Conservation (phyloP, 1,139 yeast species). For the Kodamaea derodonti region DNA sequence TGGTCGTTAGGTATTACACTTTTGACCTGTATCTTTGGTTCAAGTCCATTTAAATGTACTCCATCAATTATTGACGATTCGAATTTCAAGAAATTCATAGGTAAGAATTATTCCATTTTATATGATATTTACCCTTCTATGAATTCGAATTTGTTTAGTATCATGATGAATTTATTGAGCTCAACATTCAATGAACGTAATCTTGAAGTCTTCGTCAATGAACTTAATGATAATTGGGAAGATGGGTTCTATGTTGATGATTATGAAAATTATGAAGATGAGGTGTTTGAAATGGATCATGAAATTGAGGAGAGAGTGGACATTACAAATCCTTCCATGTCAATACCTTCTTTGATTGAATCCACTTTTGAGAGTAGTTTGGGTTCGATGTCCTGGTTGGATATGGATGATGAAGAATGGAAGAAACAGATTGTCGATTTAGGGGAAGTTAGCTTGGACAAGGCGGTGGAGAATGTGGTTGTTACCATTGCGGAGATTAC, state of each 20-base stretch:
- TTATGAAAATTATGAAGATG: slow-evolving; percentile 14
- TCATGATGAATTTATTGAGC: slow-evolving; percentile 31
- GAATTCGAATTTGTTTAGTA: slow-evolving; percentile 32
- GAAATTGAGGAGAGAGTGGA: slow-evolving; percentile 8
- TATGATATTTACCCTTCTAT: slow-evolving; percentile 43
- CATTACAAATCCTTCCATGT: slow-evolving; percentile 6
- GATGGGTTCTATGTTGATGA: slow-evolving; percentile 38
- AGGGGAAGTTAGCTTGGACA: background rate
- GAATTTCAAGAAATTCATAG: slow-evolving; percentile 37
- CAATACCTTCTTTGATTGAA: slow-evolving; percentile 6
- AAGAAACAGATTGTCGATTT: slow-evolving; percentile 8
- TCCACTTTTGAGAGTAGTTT: slow-evolving; percentile 31
- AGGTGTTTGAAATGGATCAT: slow-evolving; percentile 32
- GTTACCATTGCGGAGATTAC: too few species aligned
- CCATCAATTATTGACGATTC: slow-evolving; percentile 25
- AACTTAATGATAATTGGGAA: slow-evolving; percentile 27
- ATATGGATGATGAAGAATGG: slow-evolving; percentile 27
- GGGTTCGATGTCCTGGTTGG: slow-evolving; percentile 33
- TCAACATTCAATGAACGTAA: slow-evolving; percentile 25
- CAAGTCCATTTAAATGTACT: slow-evolving; percentile 37
- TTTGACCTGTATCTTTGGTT: slow-evolving; percentile 48
- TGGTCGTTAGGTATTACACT: slow-evolving; percentile 45
- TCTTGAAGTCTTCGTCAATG: slow-evolving; percentile 26
- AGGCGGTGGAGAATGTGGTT: background rate
- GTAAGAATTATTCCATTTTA: slow-evolving; percentile 29